Conservation (phyloP, 2,329 filamentous ascomycete species). For the Colletotrichum somersetense region DNA sequence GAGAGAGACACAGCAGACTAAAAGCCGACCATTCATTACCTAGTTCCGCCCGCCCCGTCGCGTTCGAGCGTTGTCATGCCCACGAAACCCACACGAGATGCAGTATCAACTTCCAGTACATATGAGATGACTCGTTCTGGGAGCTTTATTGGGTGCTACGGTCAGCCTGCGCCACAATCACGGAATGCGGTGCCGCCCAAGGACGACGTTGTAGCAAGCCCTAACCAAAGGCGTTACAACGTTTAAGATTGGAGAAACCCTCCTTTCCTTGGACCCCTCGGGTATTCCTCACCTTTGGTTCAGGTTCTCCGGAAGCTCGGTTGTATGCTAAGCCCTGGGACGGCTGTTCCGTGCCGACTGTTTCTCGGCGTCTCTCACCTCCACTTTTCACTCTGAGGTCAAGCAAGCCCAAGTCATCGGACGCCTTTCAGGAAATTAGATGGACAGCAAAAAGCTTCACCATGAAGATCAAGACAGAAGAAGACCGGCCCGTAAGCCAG, state of each 20-base stretch:
- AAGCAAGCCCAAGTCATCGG: background rate
- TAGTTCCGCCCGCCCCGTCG: background rate
- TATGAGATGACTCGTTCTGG: background rate
- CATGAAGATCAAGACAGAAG: background rate
- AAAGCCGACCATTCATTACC: too few relatives aligned
- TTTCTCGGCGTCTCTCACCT: slow-evolving; percentile 6
- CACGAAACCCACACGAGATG: background rate
- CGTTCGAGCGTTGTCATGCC: too few relatives aligned
- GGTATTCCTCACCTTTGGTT: background rate
- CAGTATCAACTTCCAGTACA: too few relatives aligned
- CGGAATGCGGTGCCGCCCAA: background rate
- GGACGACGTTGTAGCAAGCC: background rate
- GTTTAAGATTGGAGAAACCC: background rate
- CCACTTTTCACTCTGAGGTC: background rate
- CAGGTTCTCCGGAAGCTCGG: background rate
- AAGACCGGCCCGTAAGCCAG: too few relatives aligned
- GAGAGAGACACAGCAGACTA: too few relatives aligned
- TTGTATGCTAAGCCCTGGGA: slow-evolving; percentile 1
- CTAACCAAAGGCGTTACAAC: background rate
- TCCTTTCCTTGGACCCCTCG: too few relatives aligned
- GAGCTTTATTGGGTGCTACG: background rate
- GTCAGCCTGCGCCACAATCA: background rate
- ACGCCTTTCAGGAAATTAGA: background rate
- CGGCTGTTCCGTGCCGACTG: slow-evolving; percentile 9
- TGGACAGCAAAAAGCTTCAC: background rate